phyloP scores from a whole-genome alignment of 306 rosid species.

The Fragaria iinumae region DNA sequence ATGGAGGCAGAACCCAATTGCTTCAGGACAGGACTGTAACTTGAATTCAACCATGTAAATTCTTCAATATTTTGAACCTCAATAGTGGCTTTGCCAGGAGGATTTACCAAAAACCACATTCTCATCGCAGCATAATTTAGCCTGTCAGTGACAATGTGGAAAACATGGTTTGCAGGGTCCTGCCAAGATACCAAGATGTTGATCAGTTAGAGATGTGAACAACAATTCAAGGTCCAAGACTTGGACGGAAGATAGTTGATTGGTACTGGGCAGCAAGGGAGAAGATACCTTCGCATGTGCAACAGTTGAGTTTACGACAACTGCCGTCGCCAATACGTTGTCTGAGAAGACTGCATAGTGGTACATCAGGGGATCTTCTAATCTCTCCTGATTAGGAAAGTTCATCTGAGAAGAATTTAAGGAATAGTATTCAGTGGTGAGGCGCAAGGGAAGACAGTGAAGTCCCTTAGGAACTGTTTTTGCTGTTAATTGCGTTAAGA shows the following conservation, averaged over 20 bases:
- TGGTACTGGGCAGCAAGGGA: conserved; percentile 8
- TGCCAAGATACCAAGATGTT: conserved; percentile 37
- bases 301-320: conserved; percentile 86
- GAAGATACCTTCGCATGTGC: conserved; percentile 63
- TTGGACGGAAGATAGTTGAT: neutral
- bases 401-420: conserved; percentile 69
- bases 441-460: conserved; percentile 97
- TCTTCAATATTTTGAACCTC: conserved; percentile 89
- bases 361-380: conserved; percentile 69
- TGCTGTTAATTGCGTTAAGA: conserved; percentile 91
- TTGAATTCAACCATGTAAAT: conserved; percentile 91
- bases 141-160: conserved; percentile 88
- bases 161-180: conserved; percentile 83
- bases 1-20: conserved; percentile 83
- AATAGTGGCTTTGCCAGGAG: conserved; percentile 77
- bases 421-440: conserved; percentile 80
- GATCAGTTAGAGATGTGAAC: conserved; percentile 25
- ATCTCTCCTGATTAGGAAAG: conserved; percentile 73
- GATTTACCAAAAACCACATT: conserved; percentile 94
- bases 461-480: conserved; percentile 97
- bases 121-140: conserved; percentile 97
- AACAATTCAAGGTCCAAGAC: conserved; percentile 18
- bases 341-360: conserved; percentile 95
- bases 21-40: conserved; percentile 95
- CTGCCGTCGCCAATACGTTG: conserved; percentile 86